Evolutionary conservation across 176 grass and related monocot species (phyloP).

Genomic region (Poa pratensis): DNA sequence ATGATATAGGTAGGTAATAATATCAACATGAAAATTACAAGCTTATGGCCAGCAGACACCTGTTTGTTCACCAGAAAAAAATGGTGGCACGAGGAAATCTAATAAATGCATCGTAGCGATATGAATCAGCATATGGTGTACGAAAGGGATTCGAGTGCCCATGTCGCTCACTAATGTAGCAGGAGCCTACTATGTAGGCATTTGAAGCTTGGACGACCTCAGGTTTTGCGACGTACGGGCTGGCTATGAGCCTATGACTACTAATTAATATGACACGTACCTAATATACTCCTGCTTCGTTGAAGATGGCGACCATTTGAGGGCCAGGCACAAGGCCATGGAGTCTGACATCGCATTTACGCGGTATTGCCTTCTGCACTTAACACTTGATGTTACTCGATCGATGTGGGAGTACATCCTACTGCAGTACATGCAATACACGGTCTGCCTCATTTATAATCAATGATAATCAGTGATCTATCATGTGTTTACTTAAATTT

Average conservation of each 20-base stretch:
- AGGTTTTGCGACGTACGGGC: too few relatives aligned
- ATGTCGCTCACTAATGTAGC: neutral
- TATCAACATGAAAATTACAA: too few relatives aligned
- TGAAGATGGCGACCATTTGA: slow-evolving; percentile 28
- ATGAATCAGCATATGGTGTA: slow-evolving; percentile 13
- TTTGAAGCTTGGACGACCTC: neutral
- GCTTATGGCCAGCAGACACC: neutral
- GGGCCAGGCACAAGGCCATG: neutral
- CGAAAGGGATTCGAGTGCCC: slow-evolving; percentile 28
- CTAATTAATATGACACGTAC: slow-evolving; percentile 22
- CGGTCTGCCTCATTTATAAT: too few relatives aligned
- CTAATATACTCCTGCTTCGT: slow-evolving; percentile 29
- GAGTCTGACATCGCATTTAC: slow-evolving; percentile 43
- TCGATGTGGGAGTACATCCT: neutral
- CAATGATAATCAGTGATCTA: too few relatives aligned
- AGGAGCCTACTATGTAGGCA: neutral
- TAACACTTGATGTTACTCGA: slow-evolving; percentile 45
- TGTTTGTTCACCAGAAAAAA: neutral
- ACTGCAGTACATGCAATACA: too few relatives aligned
- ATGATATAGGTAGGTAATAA: too few relatives aligned
- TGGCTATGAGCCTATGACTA: slow-evolving; percentile 5
- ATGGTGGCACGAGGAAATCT: neutral
- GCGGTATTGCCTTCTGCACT: slow-evolving; percentile 29
- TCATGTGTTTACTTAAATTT: too few relatives aligned
- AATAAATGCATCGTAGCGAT: neutral